phyloP scores from a whole-genome alignment of 176 grass and related monocot genomes.

The Eragrostis nindensis region DNA sequence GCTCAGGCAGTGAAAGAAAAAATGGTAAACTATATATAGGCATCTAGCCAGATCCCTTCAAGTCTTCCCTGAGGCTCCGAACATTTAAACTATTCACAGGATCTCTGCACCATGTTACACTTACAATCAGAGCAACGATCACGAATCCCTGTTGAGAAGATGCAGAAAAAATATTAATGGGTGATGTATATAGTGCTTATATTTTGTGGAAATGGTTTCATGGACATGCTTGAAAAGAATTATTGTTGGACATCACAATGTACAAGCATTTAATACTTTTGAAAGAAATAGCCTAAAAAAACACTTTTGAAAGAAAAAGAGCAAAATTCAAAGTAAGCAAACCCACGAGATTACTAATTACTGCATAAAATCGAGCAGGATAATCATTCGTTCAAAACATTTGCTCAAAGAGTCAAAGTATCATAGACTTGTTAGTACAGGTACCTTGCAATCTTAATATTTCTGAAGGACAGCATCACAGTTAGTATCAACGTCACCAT shows the following conservation, averaged over 20 bases:
- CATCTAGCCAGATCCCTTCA: constrained; percentile 1
- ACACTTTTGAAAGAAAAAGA: constrained; percentile 9
- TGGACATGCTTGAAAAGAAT: background rate
- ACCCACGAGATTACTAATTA: background rate
- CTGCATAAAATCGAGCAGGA: background rate
- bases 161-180: constrained; percentile 19
- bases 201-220: constrained; percentile 8
- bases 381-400: constrained; percentile 19
- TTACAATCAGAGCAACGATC: constrained; percentile 19
- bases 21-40: background rate
- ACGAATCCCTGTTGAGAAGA: constrained; percentile 49
- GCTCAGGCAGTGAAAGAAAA: background rate
- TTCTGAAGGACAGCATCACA: constrained; percentile 93
- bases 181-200: background rate
- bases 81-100: background rate
- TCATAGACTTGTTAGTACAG: background rate
- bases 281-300: no score
- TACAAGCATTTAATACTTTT: constrained; percentile 2
- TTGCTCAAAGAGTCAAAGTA: constrained; percentile 14
- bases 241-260: background rate
- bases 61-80: background rate
- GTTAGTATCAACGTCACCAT: constrained; percentile 83
- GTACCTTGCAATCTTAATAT: constrained; percentile 90
- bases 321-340: background rate
- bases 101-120: constrained; percentile 28